Evolutionary conservation across 495 filamentous ascomycete genomes (phyloP).

Genomic region (Annulohypoxylon stygium): DNA sequence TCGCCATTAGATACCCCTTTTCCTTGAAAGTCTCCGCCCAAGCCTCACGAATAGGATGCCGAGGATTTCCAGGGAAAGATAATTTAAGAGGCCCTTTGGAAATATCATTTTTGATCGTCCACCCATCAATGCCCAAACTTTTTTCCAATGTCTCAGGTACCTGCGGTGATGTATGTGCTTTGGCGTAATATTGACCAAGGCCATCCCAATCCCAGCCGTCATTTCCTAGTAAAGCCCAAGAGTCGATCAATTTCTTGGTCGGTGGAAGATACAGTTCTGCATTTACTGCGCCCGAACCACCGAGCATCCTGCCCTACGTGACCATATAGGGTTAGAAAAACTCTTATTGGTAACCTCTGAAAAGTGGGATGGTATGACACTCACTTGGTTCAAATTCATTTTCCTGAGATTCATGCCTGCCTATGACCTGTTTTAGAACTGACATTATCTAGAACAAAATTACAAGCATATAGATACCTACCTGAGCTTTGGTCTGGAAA

Average conservation of each 20-base stretch:
- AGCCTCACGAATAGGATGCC: conserved; percentile 49
- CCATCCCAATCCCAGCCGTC: conserved; percentile 64
- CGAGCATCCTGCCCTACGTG: conserved; percentile 4
- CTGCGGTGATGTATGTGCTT: conserved; percentile 51
- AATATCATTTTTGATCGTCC: conserved; percentile 12
- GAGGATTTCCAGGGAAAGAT: conserved; percentile 53
- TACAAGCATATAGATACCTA: neutral
- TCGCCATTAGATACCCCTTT: conserved; percentile 45
- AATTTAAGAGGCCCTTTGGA: conserved; percentile 57
- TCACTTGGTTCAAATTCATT: neutral
- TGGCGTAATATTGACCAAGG: conserved; percentile 61
- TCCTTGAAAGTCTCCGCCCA: conserved; percentile 55
- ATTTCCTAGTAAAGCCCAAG: conserved; percentile 69
- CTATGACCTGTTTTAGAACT: conserved; percentile 1
- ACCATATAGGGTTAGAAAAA: neutral
- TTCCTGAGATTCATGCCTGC: neutral
- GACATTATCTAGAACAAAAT: neutral
- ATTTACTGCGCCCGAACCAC: conserved; percentile 10
- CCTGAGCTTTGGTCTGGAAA: conserved; percentile 3
- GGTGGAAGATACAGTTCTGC: conserved; percentile 58
- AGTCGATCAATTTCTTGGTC: conserved; percentile 60
- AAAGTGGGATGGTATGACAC: neutral
- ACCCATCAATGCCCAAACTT: conserved; percentile 40
- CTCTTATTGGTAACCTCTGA: neutral
- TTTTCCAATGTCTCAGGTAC: conserved; percentile 42